phyloP scores from a whole-genome alignment of 2,329 filamentous ascomycete genomes.

The Aphanocladium album region DNA sequence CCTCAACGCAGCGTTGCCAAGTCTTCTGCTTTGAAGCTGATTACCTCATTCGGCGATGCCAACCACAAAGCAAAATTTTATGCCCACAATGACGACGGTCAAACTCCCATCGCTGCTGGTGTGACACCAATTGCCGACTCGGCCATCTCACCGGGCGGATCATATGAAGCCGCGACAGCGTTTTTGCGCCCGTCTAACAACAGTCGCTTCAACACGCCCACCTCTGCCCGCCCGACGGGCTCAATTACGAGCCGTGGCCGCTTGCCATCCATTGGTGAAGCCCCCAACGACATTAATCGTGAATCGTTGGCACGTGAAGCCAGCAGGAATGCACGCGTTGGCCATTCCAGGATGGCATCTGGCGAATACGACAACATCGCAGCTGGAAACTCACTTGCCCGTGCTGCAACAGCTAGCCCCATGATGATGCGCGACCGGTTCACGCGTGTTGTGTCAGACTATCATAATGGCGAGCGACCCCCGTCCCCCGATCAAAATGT shows the following conservation, averaged over 20 bases:
- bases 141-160: slow-evolving; percentile 56
- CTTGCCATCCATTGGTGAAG: slow-evolving; percentile 73
- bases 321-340: slow-evolving; percentile 17
- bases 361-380: slow-evolving; percentile 38
- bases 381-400: slow-evolving; percentile 46
- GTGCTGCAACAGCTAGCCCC: slow-evolving; percentile 63
- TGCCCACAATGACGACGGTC: slow-evolving; percentile 48
- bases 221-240: slow-evolving; percentile 55
- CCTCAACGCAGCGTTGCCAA: slow-evolving; percentile 65
- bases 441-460: slow-evolving; percentile 28
- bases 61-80: slow-evolving; percentile 61
- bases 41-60: slow-evolving; percentile 76
- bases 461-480: slow-evolving; percentile 38
- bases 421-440: slow-evolving; percentile 54
- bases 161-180: slow-evolving; percentile 58
- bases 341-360: slow-evolving; percentile 33
- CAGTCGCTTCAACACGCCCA: slow-evolving; percentile 64
- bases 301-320: slow-evolving; percentile 19
- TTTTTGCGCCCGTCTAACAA: slow-evolving; percentile 63
- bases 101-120: slow-evolving; percentile 75
- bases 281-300: slow-evolving; percentile 28
- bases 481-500: slow-evolving; percentile 59
- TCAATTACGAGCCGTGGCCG: slow-evolving; percentile 51
- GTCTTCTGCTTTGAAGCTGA: slow-evolving; percentile 79
- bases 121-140: slow-evolving; percentile 84